Base-by-base conservation (phyloP, 805 yeast species). In the Ogataea pini region DNA sequence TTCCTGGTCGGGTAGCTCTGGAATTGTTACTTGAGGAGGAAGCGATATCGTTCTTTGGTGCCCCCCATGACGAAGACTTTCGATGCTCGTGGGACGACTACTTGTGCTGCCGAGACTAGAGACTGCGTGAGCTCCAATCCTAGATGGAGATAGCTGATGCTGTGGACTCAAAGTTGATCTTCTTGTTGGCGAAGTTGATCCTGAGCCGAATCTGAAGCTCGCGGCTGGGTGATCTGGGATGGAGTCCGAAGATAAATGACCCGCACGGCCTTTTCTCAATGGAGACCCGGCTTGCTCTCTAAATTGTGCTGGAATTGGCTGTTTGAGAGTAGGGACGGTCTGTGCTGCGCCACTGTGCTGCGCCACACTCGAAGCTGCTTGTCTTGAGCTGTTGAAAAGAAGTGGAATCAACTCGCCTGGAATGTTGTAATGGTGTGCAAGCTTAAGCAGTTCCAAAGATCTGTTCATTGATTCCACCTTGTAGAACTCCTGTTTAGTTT, bases 401-500 rank as follows among this genome's bases (percentile, higher is more conserved):
- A 72, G 55, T 0, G 94, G 86, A 12, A 90, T 81, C 51, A 83
- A 62, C 42, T 76, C 65, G 1, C 82, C 71, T 0, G 96, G 94
- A 2, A 90, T 70, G 14, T 83, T 83, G 12, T 83, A 77, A 19
- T 69, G 70, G 4, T 78, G 59, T 0, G 95, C 91, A 12, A 72
- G 69, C 49, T 79, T 79, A 43, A 91, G 59, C 16, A 90, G 71
- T 44, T 84, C 83, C 27, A 85, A 67, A 18, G 86, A 77, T 47
- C 78, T 76, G 36, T 77, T 76, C 20, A 85, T 72, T 34, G 76
- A 69, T 61, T 90, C 96, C 17, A 84, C 69, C 46, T 76, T 77
- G 62, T 86, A 85, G 56, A 73, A 83, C 55, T 86, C 94, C 63
- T 90, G 96, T 55, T 85, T 85, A 1, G 97, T 85, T 37, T 77